Percentiles rank a stretch among this genome's conserved stretches.
phyloP scores from a whole-genome alignment of 495 filamentous ascomycete species.

The Aspergillus sparsus region DNA sequence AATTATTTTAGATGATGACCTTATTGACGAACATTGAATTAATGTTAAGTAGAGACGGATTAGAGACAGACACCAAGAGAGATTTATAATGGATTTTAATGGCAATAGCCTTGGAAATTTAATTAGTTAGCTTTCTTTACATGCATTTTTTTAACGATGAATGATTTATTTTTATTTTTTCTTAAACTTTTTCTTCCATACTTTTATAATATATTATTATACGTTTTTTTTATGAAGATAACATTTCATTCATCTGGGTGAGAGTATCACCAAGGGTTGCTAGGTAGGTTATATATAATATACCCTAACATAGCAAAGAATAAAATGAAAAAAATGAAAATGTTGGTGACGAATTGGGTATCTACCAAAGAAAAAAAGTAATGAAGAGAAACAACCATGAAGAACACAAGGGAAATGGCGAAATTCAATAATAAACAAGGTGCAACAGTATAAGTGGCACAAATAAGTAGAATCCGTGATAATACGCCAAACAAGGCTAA shows the following conservation, averaged over 20 bases:
- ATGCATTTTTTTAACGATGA: no score
- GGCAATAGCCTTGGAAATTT: no score
- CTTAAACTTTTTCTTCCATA: no score
- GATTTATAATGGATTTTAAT: no score
- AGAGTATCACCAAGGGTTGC: conserved; percentile 5
- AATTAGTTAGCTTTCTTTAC: no score
- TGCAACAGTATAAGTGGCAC: neutral
- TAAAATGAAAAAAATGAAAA: conserved; percentile 5
- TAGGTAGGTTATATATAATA: neutral
- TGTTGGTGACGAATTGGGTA: conserved; percentile 30
- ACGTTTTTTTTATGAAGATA: neutral
- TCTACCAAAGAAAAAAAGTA: conserved; percentile 34
- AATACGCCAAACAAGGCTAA: conserved; percentile 9
- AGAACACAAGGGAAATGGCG: neutral
- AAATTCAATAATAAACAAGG: conserved; percentile 4
- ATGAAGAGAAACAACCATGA: neutral
- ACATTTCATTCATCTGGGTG: conserved; percentile 31
- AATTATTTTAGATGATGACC: no score
- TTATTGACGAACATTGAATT: no score
- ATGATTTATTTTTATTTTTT: no score
- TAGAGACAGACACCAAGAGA: no score
- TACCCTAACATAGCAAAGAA: conserved; percentile 11
- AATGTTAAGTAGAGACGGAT: no score
- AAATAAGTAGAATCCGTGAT: conserved; percentile 7
- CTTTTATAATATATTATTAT: no score